Base-by-base conservation (phyloP, 441 rosid genomes). In the Erysimum cheiri region DNA sequence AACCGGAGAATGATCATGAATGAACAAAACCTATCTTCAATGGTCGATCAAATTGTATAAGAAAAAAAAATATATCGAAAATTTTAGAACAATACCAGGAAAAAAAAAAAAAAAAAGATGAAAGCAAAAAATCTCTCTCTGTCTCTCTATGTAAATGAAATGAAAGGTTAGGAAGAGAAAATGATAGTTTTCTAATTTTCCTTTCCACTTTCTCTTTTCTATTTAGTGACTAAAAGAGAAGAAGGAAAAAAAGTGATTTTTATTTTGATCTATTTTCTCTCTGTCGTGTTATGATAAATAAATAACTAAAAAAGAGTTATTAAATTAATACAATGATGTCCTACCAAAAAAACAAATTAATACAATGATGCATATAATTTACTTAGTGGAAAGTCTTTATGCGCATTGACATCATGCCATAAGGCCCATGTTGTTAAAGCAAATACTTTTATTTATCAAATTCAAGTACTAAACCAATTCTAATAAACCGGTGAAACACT, bases 11-110 rank as follows among this genome's bases (percentile, higher is more conserved):
- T 77, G 6, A 48, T 73, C 67, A 71, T 76, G 10, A 64, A 59
- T 19, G 86, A 82, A 78, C 80, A 78, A 82, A 81, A 50, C 74
- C 54, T 70, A 66, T 74, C 87, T 62, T 60, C 79, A 65, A 85
- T 60, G 59, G 69, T 41, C 2, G 36, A 54, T 75, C 79, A 69
- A 81, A 55, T 65, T 75, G 15, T 75, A 14, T 72, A 67, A 66
- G 48, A 32, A 22, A 19, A 39, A 77, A 22, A 47, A 3, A 17
- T 15, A 19, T 47, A 19, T 6, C 8, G 13, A 10, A 12, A 39
- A 59, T 22, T 28, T 64, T 65, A 70, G 55, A 75, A 31, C 28
- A 60, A 64, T 12, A 57, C 13, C 41, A 40, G 49, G 35, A 40
- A 48, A 35, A 64, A 57, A 48, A 44, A 40, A 67, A 57, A 53